Percentiles rank a stretch among this genome's conserved stretches.
Evolutionary conservation across 2,329 filamentous ascomycete species (phyloP).

Genomic region (Aspergillus chevalieri): DNA sequence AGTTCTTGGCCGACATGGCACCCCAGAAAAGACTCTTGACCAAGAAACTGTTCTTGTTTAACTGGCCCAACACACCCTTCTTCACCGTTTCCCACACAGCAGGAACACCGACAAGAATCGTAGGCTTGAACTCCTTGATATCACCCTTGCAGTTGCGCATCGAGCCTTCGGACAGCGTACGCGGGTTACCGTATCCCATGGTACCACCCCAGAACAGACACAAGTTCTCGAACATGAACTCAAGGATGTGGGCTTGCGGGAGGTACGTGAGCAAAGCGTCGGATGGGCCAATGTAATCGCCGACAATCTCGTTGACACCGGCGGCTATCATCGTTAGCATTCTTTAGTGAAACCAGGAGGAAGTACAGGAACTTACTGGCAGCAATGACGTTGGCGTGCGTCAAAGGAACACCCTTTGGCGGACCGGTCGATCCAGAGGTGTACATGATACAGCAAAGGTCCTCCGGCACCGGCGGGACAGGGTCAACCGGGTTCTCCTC

Average conservation of each 20-base stretch:
- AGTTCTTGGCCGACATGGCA: conserved; percentile 55
- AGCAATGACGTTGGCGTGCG: conserved; percentile 72
- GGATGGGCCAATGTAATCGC: conserved; percentile 66
- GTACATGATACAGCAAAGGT: conserved; percentile 74
- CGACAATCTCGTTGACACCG: conserved; percentile 72
- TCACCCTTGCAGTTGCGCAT: conserved; percentile 89
- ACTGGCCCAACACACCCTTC: conserved; percentile 81
- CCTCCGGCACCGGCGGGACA: conserved; percentile 64
- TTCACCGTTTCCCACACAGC: conserved; percentile 96
- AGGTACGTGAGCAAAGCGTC: conserved; percentile 86
- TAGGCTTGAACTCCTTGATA: conserved; percentile 84
- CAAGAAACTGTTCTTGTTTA: conserved; percentile 65
- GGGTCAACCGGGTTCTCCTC: conserved; percentile 65
- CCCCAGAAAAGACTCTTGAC: conserved; percentile 73
- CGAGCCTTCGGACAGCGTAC: conserved; percentile 78
- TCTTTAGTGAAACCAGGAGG: background rate
- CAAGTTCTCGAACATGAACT: conserved; percentile 91
- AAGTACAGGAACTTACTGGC: conserved; percentile 51
- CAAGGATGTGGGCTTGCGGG: conserved; percentile 90
- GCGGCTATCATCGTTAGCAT: conserved; percentile 51
- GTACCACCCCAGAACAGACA: conserved; percentile 84
- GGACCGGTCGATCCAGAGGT: conserved; percentile 86
- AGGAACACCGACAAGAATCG: conserved; percentile 86
- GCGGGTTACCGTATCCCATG: conserved; percentile 86
- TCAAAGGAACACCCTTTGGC: conserved; percentile 81